Evolutionary conservation across 164 flowering plant genomes (phyloP).

Genomic region (Vitis rotundifolia): DNA sequence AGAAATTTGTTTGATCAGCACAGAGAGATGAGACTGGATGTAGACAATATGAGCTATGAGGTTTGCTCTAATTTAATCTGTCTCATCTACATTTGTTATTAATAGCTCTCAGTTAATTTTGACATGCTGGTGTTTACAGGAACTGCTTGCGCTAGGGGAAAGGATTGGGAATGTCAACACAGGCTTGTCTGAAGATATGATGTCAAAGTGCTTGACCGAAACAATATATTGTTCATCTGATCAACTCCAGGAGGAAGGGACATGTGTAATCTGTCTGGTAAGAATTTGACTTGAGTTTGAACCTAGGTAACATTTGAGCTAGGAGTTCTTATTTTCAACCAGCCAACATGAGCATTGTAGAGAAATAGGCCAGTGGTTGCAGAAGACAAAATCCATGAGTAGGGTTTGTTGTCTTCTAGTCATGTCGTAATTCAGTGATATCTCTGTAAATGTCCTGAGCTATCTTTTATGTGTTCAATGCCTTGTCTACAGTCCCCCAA

Average conservation of each 20-base stretch:
- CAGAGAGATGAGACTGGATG: slow-evolving; percentile 62
- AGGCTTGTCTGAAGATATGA: slow-evolving; percentile 51
- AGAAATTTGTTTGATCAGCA: slow-evolving; percentile 51
- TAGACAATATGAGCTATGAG: slow-evolving; percentile 69
- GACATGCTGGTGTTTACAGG: slow-evolving; percentile 36
- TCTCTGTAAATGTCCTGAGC: too few relatives aligned
- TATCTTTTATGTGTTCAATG: too few relatives aligned
- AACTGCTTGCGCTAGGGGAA: slow-evolving; percentile 69
- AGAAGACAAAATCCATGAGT: not conserved
- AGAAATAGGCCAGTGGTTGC: not conserved
- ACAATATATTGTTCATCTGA: slow-evolving; percentile 32
- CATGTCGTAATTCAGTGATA: too few relatives aligned
- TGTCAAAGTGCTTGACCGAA: slow-evolving; percentile 49
- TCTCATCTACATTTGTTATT: not conserved
- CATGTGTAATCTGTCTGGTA: slow-evolving; percentile 70
- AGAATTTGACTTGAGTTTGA: slow-evolving; percentile 2
- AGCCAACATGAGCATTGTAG: not conserved
- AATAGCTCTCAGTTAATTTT: not conserved
- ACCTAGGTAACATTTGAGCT: not conserved
- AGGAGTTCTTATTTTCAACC: not conserved
- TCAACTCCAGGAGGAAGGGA: slow-evolving; percentile 38
- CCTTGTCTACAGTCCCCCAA: too few relatives aligned
- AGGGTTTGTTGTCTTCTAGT: too few relatives aligned
- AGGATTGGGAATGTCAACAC: slow-evolving; percentile 69
- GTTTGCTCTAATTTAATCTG: slow-evolving; percentile 18